Evolutionary conservation across 2,329 filamentous ascomycete genomes (phyloP), one percentile per base, ranked within the genome.

Genomic region (Fusarium verticillioides): DNA sequence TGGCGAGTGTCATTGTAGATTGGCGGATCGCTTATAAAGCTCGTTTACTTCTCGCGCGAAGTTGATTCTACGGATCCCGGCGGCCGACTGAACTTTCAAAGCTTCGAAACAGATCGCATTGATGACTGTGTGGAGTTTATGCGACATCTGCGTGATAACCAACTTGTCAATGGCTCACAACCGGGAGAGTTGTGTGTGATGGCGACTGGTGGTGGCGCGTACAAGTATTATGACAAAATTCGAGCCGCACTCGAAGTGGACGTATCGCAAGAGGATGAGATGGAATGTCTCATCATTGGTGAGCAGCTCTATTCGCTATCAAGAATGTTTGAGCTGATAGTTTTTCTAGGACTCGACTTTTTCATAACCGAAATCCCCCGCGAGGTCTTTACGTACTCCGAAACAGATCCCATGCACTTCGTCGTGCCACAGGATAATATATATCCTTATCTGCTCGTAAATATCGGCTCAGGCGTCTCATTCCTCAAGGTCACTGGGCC

Each of bases 261-360:
- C 79, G 95, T 99, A 26, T 86, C 95, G 78, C 88, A 95, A 47
- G 96, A 98, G 83, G 96, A 99, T 79, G 96, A 99, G 84, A 99
- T 99, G 96, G 95, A 97, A 82, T 99, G 96, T 80, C 85, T 99
- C 66, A 99, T 99, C 73, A 96, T 96, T 78, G 95, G 94, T 95
- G 82, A 73, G 86, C 74, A 9, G 16, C 30, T 34, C 44, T 44
- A n/a, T n/a, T 52, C 13, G 46, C 47, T n/a, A 21, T 42, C 28
- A 39, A 12, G 10, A 7, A 30, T 30, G 10, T 28, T 36, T 21
- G 18, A 28, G 23, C 72, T 78, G 53, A 77, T 50, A 19, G 19
- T 36, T 26, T 21, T 32, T 12, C 23, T 23, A 94, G 95, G 96
- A 18, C 91, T 99, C 47, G 96, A 99, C 81, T 99, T 98, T 85